phyloP scores from a whole-genome alignment of 148 eudicot genomes.

The Agrostemma githago region DNA sequence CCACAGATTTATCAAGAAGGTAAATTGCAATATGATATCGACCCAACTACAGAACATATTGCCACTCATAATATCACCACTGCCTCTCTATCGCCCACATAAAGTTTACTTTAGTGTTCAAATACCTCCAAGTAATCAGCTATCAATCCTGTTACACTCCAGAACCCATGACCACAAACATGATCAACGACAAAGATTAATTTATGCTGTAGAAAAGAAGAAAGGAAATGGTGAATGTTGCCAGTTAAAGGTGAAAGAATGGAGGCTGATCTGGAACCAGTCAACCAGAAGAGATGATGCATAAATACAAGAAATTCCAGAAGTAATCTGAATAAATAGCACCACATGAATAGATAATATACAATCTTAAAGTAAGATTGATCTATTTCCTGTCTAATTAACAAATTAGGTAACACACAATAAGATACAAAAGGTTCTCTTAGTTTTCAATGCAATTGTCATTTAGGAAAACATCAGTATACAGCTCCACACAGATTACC shows the following conservation, averaged over 20 bases:
- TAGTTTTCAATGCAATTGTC: not conserved
- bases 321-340: not conserved
- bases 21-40: not conserved
- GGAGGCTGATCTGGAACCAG: not conserved
- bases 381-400: not conserved
- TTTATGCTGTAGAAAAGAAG: not conserved
- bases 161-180: slow-evolving; percentile 5
- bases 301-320: not conserved
- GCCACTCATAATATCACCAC: not conserved
- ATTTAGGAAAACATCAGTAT: not conserved
- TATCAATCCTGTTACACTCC: not conserved
- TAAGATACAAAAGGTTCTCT: not conserved
- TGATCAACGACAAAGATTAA: not conserved
- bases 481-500: not conserved
- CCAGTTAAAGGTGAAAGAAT: not conserved
- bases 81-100: not conserved
- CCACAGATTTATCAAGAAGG: slow-evolving; percentile 3
- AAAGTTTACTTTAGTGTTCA: not conserved
- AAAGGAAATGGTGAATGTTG: not conserved
- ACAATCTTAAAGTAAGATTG: not conserved
- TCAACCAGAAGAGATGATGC: not conserved
- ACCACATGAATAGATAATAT: not conserved
- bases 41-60: not conserved
- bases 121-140: slow-evolving; percentile 1
- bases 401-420: not conserved